Evolutionary conservation across 768 basidiomycete genomes (phyloP).

Genomic region (Hericium erinaceus): DNA sequence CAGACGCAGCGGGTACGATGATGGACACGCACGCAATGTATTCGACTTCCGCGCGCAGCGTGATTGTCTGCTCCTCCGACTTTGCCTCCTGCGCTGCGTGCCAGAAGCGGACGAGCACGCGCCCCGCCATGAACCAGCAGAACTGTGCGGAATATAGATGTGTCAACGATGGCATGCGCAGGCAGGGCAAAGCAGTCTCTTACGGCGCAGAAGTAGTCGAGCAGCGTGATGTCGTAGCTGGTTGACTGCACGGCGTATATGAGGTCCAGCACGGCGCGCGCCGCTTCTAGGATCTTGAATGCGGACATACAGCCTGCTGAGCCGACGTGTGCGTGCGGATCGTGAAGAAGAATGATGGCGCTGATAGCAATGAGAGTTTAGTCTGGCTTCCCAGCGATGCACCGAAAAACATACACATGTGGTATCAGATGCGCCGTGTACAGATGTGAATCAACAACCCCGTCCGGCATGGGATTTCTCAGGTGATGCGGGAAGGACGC

Average conservation of each 20-base stretch:
- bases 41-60: slow-evolving; percentile 52
- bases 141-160: slow-evolving; percentile 28
- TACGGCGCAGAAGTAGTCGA: slow-evolving; percentile 66
- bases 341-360: slow-evolving; percentile 62
- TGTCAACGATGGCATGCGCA: slow-evolving; percentile 1
- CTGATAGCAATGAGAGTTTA: slow-evolving; percentile 25
- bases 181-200: slow-evolving; percentile 12
- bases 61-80: slow-evolving; percentile 46
- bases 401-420: slow-evolving; percentile 21
- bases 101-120: slow-evolving; percentile 58
- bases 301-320: slow-evolving; percentile 57
- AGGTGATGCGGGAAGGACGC: slow-evolving; percentile 22
- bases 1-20: too few species aligned
- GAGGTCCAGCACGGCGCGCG: slow-evolving; percentile 57
- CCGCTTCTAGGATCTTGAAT: slow-evolving; percentile 55
- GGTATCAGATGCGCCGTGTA: slow-evolving; percentile 17
- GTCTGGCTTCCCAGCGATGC: slow-evolving; percentile 23
- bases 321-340: slow-evolving; percentile 60
- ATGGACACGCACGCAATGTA: slow-evolving; percentile 48
- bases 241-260: slow-evolving; percentile 61
- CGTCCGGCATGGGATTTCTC: slow-evolving; percentile 24
- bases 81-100: slow-evolving; percentile 52
- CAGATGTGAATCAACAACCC: slow-evolving; percentile 31
- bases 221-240: slow-evolving; percentile 59
- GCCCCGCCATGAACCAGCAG: slow-evolving; percentile 61